These are phyloP conservation scores for Tremellales sp. DNA, from an alignment of 1,284 basidiomycete genomes.

Conservation along the genomic window DNA sequence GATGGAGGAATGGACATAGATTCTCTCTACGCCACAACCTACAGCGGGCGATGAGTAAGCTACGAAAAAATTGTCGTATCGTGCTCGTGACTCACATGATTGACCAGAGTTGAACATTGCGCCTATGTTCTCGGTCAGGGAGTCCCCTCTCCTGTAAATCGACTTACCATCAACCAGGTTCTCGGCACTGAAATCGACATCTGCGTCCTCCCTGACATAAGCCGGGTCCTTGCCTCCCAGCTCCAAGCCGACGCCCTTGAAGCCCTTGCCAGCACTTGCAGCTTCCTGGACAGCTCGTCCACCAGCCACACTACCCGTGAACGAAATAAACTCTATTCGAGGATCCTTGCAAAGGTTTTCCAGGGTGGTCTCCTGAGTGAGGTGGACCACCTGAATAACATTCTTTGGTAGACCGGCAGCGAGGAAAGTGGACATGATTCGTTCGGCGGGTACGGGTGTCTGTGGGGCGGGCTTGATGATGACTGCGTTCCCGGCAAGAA, in stretches of 20 bases:
- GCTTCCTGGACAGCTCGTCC: constrained; percentile 48
- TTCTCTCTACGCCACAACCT: constrained; percentile 60
- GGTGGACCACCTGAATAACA: constrained; percentile 74
- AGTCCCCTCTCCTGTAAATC: neutral
- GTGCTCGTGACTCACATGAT: constrained; percentile 53
- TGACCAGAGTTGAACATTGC: constrained; percentile 95
- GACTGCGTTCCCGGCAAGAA: constrained; percentile 80
- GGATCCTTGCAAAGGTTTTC: constrained; percentile 64
- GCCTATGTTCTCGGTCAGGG: constrained; percentile 50
- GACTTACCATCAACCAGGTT: constrained; percentile 80
- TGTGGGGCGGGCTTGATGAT: constrained; percentile 93
- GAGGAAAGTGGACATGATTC: constrained; percentile 64
- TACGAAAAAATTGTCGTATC: neutral
- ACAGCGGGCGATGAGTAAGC: constrained; percentile 1
- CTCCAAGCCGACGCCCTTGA: constrained; percentile 68
- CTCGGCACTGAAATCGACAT: constrained; percentile 73
- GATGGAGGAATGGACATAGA: constrained; percentile 83
- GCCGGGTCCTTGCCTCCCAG: constrained; percentile 95
- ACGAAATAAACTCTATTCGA: constrained; percentile 73
- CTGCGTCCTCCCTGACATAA: constrained; percentile 81
- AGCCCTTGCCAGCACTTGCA: constrained; percentile 54
- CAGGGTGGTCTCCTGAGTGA: constrained; percentile 62
- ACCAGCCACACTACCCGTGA: constrained; percentile 75
- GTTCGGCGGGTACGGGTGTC: constrained; percentile 81
- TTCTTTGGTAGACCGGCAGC: constrained; percentile 72